A percentile compares a stretch with the other conserved stretches of the same genome.
These are phyloP conservation scores for Venturiaceae sp. DNA, from an alignment of 2,329 filamentous ascomycete species.

Conservation along the genomic window DNA sequence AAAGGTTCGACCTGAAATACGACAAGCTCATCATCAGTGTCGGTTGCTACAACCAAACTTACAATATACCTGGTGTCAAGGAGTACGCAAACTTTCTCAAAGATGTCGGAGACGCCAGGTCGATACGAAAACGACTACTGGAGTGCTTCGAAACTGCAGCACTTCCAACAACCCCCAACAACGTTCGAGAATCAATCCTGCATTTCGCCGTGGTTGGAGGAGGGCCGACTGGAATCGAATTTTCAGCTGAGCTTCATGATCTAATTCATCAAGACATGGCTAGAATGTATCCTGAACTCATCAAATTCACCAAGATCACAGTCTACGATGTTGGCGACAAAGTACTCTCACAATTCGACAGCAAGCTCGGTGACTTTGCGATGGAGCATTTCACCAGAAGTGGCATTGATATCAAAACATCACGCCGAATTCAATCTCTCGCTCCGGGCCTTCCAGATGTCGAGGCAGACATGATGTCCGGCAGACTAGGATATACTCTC, in stretches of 20 bases:
- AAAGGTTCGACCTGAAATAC: slow-evolving; percentile 62
- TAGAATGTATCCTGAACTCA: slow-evolving; percentile 55
- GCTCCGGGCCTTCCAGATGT: slow-evolving; percentile 40
- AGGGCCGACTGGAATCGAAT: slow-evolving; percentile 65
- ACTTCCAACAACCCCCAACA: slow-evolving; percentile 49
- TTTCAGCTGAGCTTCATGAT: slow-evolving; percentile 67
- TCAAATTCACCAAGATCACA: slow-evolving; percentile 53
- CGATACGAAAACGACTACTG: slow-evolving; percentile 58
- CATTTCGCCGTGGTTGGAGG: slow-evolving; percentile 71
- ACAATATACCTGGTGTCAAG: slow-evolving; percentile 70
- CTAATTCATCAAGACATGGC: slow-evolving; percentile 60
- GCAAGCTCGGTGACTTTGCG: slow-evolving; percentile 58
- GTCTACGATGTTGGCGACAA: slow-evolving; percentile 70
- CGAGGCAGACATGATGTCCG: slow-evolving; percentile 11
- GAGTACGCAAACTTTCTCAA: slow-evolving; percentile 81
- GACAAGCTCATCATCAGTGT: slow-evolving; percentile 80
- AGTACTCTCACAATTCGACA: slow-evolving; percentile 71
- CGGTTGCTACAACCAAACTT: slow-evolving; percentile 79
- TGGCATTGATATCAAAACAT: slow-evolving; percentile 61
- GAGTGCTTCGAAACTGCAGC: slow-evolving; percentile 63
- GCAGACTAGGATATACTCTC: slow-evolving; percentile 36
- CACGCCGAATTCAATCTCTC: slow-evolving; percentile 54
- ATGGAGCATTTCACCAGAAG: slow-evolving; percentile 57
- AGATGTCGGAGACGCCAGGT: slow-evolving; percentile 70
- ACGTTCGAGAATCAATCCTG: slow-evolving; percentile 50